Base-by-base conservation (phyloP, 2,329 filamentous ascomycete genomes). In the Chaetomium sp. region DNA sequence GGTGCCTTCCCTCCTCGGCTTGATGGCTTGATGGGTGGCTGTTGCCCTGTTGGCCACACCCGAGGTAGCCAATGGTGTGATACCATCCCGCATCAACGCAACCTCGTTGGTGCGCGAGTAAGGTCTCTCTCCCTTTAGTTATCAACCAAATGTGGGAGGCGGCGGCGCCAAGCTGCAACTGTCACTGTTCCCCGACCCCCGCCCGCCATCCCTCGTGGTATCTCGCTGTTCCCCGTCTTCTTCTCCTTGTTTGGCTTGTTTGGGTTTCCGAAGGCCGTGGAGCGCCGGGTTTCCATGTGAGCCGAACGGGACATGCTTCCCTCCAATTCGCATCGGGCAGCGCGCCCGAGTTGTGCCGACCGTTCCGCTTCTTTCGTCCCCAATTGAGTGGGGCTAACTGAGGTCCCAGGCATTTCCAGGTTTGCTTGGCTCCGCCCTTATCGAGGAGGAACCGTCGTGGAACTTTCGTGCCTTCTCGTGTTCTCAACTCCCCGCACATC, bases 1-100 rank as follows among this genome's bases (percentile, higher is more conserved):
- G n/a, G 53, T 51, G 32, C 53, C 53, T 55, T 51, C 53, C 53
- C 36, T 55, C 48, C 53, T 55, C 11, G 53, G 53, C 37, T 35
- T 14, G 12, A 12, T 41, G 36, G 37, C 41, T 42, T 27, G 19
- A 27, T 27, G 19, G 19, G 19, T 27, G 19, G 19, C 19, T 27
- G 19, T 27, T 27, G 19, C 19, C 19, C 19, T 27, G 19, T 27
- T 27, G 19, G 19, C 19, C 19, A 27, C 19, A 27, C 19, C 19
- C 19, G 19, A 27, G 19, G 19, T 27, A 27, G 19, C 19, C 19
- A 27, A 27, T 27, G 19, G 3, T 27, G 19, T 27, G 19, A 27
- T 27, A 27, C 19, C 19, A 27, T 27, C 19, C 19, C 19, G 19
- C 19, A 27, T 27, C 19, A 27, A 27, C 19, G 19, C 19, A 27